Evolutionary conservation across 2,329 filamentous ascomycete genomes (phyloP), one percentile per base, ranked within the genome.

Genomic region (Pseudocercospora crystallina): DNA sequence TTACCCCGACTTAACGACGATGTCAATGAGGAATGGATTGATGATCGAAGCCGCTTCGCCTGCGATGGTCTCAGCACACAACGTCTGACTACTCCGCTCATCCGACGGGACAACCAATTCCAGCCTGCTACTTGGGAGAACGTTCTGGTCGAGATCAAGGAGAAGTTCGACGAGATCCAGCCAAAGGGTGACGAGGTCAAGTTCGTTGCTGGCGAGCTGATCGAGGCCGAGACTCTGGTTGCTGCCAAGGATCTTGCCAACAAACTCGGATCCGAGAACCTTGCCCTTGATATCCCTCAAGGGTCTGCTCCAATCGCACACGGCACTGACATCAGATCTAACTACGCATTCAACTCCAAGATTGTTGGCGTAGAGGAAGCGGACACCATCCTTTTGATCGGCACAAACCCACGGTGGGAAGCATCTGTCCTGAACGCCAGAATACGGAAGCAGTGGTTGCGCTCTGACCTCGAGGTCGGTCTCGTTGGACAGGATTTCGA

Each of bases 1-100:
- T 70, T 96, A 12, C 94, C 94, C 53, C 84, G 94, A 64, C 80
- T 99, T 55, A 99, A 99, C 71, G 94, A 99, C 69, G 91, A 97
- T 65, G 84, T 99, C 65, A 99, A 99, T 72, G 94, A 99, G 77
- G 94, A 99, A 74, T 99, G 94, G 94, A 97, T 99, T 72, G 94
- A 97, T 74, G 94, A 99, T 78, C 99, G 97, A 81, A 86, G 90
- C 35, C 85, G 94, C 59, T 99, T 97, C 71, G 92, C 94, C 36
- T 95, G 91, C 70, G 94, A 99, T 70, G 94, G 94, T 43, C 80
- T 99, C 60, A 95, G 91, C 82, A 97, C 92, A 40, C 94, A 99
- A 75, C 84, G 94, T 68, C 79, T 99, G 49, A 97, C 94, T 32
- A 94, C 92, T 60, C 94, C 94, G 36, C 76, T 99, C 57, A 85